These are phyloP conservation scores for Funneliformis geosporum DNA, from an alignment of 192 early-diverging fungal genomes.

Conservation along the genomic window DNA sequence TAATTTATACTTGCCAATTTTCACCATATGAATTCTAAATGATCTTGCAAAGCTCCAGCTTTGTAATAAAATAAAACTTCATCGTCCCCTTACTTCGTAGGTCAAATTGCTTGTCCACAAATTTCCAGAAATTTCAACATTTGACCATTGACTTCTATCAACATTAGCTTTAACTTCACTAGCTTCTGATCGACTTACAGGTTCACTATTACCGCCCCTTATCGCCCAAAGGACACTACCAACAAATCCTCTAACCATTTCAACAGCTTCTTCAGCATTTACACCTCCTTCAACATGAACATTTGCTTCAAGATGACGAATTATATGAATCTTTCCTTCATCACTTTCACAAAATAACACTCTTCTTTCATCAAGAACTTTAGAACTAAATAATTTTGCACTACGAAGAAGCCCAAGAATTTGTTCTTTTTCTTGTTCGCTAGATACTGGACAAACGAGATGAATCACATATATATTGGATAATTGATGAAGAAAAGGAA, in stretches of 20 bases:
- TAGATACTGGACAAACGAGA: constrained; percentile 57
- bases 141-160: constrained; percentile 28
- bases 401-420: constrained; percentile 52
- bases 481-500: constrained; percentile 56
- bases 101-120: constrained; percentile 5
- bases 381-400: constrained; percentile 38
- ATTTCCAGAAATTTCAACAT: constrained; percentile 20
- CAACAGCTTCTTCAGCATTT: constrained; percentile 31
- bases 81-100: not conserved
- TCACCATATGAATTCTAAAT: no score
- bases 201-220: not conserved
- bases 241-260: constrained; percentile 45
- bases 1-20: no score
- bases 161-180: not conserved
- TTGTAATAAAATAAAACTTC: no score
- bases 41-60: no score
- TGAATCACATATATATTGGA: constrained; percentile 53
- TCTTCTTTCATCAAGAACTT: constrained; percentile 60
- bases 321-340: constrained; percentile 67
- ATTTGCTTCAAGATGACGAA: constrained; percentile 64
- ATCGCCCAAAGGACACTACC: constrained; percentile 35
- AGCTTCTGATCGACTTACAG: not conserved
- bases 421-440: constrained; percentile 56
- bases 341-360: constrained; percentile 71
- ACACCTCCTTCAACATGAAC: constrained; percentile 66